Conservation (phyloP, 2,329 filamentous ascomycete species). For the Botrytis pseudocinerea region DNA sequence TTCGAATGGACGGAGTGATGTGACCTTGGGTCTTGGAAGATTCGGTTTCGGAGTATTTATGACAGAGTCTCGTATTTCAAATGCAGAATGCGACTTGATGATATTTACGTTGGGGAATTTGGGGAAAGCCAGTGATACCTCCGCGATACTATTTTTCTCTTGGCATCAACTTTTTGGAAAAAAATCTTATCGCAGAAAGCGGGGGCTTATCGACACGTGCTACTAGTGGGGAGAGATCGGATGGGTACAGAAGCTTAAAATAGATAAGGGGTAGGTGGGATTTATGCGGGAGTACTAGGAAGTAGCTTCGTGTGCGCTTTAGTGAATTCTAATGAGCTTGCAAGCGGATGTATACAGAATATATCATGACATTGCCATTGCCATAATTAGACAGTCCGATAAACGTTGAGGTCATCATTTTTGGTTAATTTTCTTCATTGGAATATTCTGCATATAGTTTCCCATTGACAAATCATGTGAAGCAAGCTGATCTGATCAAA, state of each 20-base stretch:
- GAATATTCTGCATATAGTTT: constrained; percentile 18
- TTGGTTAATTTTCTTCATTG: constrained; percentile 6
- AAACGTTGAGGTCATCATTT: neutral
- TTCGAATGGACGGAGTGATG: neutral
- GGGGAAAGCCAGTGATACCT: neutral
- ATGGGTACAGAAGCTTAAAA: neutral
- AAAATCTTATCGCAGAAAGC: constrained; percentile 20
- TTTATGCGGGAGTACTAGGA: neutral
- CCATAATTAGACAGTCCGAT: neutral
- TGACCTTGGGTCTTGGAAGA: neutral
- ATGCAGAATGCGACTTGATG: neutral
- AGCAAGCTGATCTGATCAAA: constrained; percentile 14
- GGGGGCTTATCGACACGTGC: constrained; percentile 21
- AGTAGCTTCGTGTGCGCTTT: neutral
- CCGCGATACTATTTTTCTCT: neutral
- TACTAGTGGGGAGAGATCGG: neutral
- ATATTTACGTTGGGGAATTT: neutral
- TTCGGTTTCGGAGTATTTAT: neutral
- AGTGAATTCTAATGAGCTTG: neutral
- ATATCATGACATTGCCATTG: neutral
- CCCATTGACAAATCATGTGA: constrained; percentile 1
- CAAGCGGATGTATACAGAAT: neutral
- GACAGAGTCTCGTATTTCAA: neutral
- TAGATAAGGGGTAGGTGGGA: constrained; percentile 5
- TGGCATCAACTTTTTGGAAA: constrained; percentile 2